phyloP scores from a whole-genome alignment of 2,329 filamentous ascomycete genomes.

The Penicillium sp. region DNA sequence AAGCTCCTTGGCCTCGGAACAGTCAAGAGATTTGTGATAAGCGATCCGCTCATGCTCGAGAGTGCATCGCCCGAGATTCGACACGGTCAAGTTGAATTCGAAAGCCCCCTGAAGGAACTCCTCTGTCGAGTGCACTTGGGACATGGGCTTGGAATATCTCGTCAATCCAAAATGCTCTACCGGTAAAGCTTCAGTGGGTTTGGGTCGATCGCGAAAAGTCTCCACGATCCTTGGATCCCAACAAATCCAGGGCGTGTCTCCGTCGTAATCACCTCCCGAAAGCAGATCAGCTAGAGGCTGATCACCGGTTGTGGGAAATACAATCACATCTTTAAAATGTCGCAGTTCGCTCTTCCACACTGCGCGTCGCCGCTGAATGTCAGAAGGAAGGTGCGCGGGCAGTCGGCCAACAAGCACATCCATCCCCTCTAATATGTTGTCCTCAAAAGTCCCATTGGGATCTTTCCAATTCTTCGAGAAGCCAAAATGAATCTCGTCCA shows the following conservation, averaged over 20 bases:
- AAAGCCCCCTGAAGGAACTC: constrained; percentile 43
- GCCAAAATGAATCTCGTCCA: constrained; percentile 51
- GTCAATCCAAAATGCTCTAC: constrained; percentile 45
- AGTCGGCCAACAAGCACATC: constrained; percentile 53
- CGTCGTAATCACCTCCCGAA: constrained; percentile 61
- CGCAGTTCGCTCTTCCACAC: constrained; percentile 48
- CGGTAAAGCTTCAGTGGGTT: constrained; percentile 33
- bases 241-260: constrained; percentile 55
- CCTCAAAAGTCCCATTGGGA: constrained; percentile 31
- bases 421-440: constrained; percentile 42
- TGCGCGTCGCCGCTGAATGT: constrained; percentile 51
- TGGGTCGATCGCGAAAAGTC: constrained; percentile 49
- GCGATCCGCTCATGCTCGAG: constrained; percentile 45
- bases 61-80: constrained; percentile 50
- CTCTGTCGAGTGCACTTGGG: constrained; percentile 33
- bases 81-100: constrained; percentile 42
- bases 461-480: constrained; percentile 47
- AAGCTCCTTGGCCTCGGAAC: constrained; percentile 31
- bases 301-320: constrained; percentile 50
- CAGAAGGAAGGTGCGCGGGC: constrained; percentile 52
- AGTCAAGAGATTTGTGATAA: constrained; percentile 47
- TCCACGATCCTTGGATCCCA: constrained; percentile 52
- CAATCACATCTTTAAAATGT: constrained; percentile 52
- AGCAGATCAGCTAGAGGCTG: constrained; percentile 53
- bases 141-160: constrained; percentile 39